phyloP scores from a whole-genome alignment of 345 rosid genomes.

The Euclidium syriacum region DNA sequence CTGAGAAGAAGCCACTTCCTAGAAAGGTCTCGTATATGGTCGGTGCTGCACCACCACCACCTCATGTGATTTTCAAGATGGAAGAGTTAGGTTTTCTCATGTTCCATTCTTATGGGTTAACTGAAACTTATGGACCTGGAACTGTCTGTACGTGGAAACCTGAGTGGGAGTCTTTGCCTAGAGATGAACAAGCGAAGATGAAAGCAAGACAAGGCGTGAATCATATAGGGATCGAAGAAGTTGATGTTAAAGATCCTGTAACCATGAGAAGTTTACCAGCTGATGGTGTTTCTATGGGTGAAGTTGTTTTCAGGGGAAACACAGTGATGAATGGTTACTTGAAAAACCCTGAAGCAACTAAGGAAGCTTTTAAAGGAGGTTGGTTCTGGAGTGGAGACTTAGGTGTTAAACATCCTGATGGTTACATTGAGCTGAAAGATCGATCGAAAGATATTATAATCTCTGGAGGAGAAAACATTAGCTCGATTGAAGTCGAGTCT shows the following conservation, averaged over 20 bases:
- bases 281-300: slow-evolving; percentile 66
- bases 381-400: slow-evolving; percentile 78
- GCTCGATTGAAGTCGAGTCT: slow-evolving; percentile 69
- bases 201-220: slow-evolving; percentile 65
- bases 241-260: slow-evolving; percentile 51
- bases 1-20: slow-evolving; percentile 36
- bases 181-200: slow-evolving; percentile 44
- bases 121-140: slow-evolving; percentile 79
- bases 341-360: slow-evolving; percentile 54
- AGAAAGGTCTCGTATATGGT: slow-evolving; percentile 52
- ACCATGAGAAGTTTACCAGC: slow-evolving; percentile 55
- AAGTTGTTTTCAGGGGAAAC: slow-evolving; percentile 72
- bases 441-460: slow-evolving; percentile 70
- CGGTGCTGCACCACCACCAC: slow-evolving; percentile 71
- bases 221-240: slow-evolving; percentile 58
- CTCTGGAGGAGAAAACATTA: slow-evolving; percentile 75
- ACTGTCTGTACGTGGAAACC: slow-evolving; percentile 67
- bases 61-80: slow-evolving; percentile 54
- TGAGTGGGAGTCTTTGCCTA: slow-evolving; percentile 61
- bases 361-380: slow-evolving; percentile 58
- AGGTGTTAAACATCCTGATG: slow-evolving; percentile 64
- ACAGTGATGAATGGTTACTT: slow-evolving; percentile 80
- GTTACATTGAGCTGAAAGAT: slow-evolving; percentile 70
- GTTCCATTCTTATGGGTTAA: slow-evolving; percentile 62
- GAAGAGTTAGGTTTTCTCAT: slow-evolving; percentile 60